Evolutionary conservation across 2,329 filamentous ascomycete species (phyloP).

Genomic region (Penicillium carneum): DNA sequence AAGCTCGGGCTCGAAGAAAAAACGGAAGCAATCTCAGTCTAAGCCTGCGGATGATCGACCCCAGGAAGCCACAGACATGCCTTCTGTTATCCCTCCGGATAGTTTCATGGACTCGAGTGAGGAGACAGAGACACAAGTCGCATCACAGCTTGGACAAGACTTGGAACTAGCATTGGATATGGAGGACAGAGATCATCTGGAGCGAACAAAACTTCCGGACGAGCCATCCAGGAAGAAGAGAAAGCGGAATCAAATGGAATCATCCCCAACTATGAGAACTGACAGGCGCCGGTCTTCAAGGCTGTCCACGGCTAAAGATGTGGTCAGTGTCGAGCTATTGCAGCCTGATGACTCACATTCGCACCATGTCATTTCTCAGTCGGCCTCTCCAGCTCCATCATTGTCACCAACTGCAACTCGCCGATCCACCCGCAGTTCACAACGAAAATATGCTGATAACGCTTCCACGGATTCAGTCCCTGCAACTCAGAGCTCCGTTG

Average conservation of each 20-base stretch:
- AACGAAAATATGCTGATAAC: conserved; percentile 23
- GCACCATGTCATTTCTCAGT: conserved; percentile 17
- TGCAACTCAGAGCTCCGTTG: neutral
- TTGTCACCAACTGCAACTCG: conserved; percentile 33
- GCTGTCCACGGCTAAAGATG: conserved; percentile 31
- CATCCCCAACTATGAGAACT: conserved; percentile 24
- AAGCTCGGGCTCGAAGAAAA: conserved; percentile 26
- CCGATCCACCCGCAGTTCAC: conserved; percentile 37
- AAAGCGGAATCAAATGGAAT: conserved; percentile 40
- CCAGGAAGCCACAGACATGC: conserved; percentile 7
- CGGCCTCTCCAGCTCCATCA: conserved; percentile 15
- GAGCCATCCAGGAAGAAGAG: conserved; percentile 44
- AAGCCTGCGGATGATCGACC: conserved; percentile 7
- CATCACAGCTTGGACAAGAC: conserved; percentile 56
- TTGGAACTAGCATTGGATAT: conserved; percentile 50
- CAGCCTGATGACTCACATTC: conserved; percentile 25
- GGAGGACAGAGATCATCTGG: conserved; percentile 23
- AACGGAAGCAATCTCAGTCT: conserved; percentile 10
- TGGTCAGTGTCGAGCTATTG: conserved; percentile 15
- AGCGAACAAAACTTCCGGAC: conserved; percentile 10
- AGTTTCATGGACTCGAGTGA: conserved; percentile 42
- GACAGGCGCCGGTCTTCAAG: conserved; percentile 44
- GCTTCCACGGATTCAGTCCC: neutral
- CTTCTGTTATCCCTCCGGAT: conserved; percentile 1
- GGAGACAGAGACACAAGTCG: conserved; percentile 54